Base-by-base conservation (phyloP, 2,329 filamentous ascomycete species). In the Clarireedia hainanense region DNA sequence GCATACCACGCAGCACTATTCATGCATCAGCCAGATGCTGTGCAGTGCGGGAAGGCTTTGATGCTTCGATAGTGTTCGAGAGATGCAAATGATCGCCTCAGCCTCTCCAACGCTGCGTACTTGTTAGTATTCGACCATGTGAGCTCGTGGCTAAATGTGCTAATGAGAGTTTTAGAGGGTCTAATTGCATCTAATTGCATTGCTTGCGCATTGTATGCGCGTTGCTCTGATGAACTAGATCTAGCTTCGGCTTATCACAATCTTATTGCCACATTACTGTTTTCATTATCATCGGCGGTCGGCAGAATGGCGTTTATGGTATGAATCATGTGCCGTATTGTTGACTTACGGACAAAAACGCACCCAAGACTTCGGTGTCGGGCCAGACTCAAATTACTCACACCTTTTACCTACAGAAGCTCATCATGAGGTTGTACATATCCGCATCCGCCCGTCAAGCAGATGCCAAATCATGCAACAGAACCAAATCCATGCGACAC, bases 11-110 rank as follows among this genome's bases (percentile, higher is more conserved):
- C 27, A 39, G 26, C 17, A 47, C 42, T 39, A 53, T 47, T 52
- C 50, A 59, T 62, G 61, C 60, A 64, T 61, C 54, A 57, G 39
- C 57, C 64, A 40, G 43, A 43, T 49, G 46, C 57, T 57, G 62
- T 61, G 50, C 63, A 59, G 62, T 63, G 62, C 61, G 55, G 49
- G 53, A 55, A 46, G 58, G 47, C 46, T 49, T 43, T 55, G 52
- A 42, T 43, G 7, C 26, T 10, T 26, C 15, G 20, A 17, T 39
- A 15, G 46, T 37, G 20, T 34, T 46, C 20, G n/a, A 43, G 10
- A 34, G 36, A 42, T 23, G 20, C 45, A 50, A 52, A 40, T 47
- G 23, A 47, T 47, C 23, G 26, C 51, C 57, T 61, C 58, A 60
- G 58, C 61, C 61, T 63, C 54, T 57, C 53, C 26, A 26, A 45